These are phyloP conservation scores for Zygosaccharomyces sapae DNA, from an alignment of 1,139 yeast genomes.

Conservation along the genomic window DNA sequence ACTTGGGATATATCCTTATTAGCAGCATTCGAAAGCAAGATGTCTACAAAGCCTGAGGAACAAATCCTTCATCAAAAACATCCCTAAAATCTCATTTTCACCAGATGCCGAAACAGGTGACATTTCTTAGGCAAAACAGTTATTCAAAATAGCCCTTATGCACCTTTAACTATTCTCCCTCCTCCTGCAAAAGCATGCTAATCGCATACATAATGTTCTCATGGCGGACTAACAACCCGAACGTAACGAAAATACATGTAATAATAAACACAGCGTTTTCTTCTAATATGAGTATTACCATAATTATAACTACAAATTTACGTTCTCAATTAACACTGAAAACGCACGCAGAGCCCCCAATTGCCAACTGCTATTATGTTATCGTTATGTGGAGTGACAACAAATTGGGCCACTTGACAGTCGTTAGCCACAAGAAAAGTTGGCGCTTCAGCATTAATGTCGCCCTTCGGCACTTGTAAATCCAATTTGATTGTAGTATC, in stretches of 20 bases:
- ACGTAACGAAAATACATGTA: too few relatives aligned
- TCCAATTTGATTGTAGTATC: conserved; percentile 22
- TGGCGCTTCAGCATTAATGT: conserved; percentile 10
- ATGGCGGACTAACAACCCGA: too few relatives aligned
- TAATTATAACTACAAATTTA: background rate
- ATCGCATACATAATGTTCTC: too few relatives aligned
- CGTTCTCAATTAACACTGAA: background rate
- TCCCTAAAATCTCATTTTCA: conserved; percentile 39
- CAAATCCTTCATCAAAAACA: conserved; percentile 48
- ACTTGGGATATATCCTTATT: conserved; percentile 29
- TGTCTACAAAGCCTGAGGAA: conserved; percentile 48
- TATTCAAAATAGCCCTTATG: background rate
- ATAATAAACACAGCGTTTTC: too few relatives aligned
- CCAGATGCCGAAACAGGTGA: background rate
- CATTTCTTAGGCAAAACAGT: background rate
- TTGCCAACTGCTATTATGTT: conserved; percentile 23
- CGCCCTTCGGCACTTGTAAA: conserved; percentile 1
- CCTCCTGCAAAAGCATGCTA: too few relatives aligned
- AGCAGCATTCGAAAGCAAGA: conserved; percentile 39
- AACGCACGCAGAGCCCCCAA: conserved; percentile 21
- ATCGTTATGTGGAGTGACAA: conserved; percentile 6
- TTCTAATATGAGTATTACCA: too few relatives aligned
- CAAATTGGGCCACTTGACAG: conserved; percentile 19
- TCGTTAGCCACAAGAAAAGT: conserved; percentile 25
- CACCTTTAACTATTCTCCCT: too few relatives aligned